phyloP scores from a whole-genome alignment of 2,329 filamentous ascomycete species.

The Cryphonectria carpinicola region DNA sequence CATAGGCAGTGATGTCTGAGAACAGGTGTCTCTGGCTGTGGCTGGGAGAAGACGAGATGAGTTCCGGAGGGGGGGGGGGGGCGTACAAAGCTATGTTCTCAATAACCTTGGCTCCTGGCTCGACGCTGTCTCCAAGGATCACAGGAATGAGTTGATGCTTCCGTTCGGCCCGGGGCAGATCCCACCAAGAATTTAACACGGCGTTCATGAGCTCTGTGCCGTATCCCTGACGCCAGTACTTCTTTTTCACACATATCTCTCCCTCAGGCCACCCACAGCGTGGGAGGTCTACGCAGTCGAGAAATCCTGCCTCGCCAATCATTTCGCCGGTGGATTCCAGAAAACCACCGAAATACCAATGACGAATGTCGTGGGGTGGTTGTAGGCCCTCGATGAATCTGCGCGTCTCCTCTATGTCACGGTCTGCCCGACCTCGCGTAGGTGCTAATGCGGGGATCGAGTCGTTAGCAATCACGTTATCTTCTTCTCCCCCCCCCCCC shows the following conservation, averaged over 20 bases:
- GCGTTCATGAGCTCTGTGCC: constrained; percentile 23
- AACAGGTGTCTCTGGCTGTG: neutral
- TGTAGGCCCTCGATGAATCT: constrained; percentile 1
- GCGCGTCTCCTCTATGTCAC: constrained; percentile 9
- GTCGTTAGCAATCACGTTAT: neutral
- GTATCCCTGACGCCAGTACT: constrained; percentile 28
- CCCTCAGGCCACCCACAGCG: constrained; percentile 26
- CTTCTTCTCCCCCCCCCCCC: neutral
- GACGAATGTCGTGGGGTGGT: neutral
- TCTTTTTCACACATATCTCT: constrained; percentile 22
- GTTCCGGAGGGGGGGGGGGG: neutral
- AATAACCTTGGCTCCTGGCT: constrained; percentile 4
- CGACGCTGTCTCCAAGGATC: neutral
- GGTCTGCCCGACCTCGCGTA: constrained; percentile 10
- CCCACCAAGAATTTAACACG: constrained; percentile 25
- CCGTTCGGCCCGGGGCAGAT: constrained; percentile 20
- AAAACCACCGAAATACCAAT: constrained; percentile 22
- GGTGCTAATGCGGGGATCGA: neutral
- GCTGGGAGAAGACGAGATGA: neutral
- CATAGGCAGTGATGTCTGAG: neutral
- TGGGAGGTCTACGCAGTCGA: constrained; percentile 15
- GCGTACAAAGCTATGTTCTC: constrained; percentile 9
- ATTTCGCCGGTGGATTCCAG: constrained; percentile 16
- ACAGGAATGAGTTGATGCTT: constrained; percentile 20
- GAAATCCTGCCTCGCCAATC: constrained; percentile 13